These are phyloP conservation scores for Gossypioides kirkii DNA, from an alignment of 345 rosid genomes.

Conservation along the genomic window DNA sequence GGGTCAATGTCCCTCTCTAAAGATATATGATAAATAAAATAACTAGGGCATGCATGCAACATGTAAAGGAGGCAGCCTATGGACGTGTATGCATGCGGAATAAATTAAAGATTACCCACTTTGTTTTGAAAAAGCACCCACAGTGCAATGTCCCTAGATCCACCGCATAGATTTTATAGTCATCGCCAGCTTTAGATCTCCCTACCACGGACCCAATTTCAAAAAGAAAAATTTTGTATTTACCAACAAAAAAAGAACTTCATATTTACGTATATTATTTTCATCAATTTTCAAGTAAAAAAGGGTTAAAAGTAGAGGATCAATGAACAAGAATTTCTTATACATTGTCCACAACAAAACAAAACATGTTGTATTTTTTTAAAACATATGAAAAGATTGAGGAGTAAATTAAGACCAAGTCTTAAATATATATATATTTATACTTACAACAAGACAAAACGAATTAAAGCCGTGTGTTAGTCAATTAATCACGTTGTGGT, in stretches of 20 bases:
- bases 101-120: background rate
- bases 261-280: too few relatives aligned
- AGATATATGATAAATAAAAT: background rate
- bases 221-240: background rate
- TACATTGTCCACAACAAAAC: conserved; percentile 3
- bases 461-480: background rate
- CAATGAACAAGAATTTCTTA: background rate
- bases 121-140: background rate
- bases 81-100: background rate
- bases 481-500: background rate
- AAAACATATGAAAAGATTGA: background rate
- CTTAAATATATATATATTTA: background rate
- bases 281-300: too few relatives aligned
- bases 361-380: background rate
- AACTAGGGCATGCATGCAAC: background rate
- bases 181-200: background rate
- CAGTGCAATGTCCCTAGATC: background rate
- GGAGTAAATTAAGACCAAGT: background rate
- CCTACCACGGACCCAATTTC: background rate
- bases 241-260: too few relatives aligned
- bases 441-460: background rate
- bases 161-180: background rate
- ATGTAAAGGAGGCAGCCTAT: background rate
- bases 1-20: conserved; percentile 1
- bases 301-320: background rate